Base-by-base conservation (phyloP, 2,329 filamentous ascomycete species). In the Aspergillus ochraceus region DNA sequence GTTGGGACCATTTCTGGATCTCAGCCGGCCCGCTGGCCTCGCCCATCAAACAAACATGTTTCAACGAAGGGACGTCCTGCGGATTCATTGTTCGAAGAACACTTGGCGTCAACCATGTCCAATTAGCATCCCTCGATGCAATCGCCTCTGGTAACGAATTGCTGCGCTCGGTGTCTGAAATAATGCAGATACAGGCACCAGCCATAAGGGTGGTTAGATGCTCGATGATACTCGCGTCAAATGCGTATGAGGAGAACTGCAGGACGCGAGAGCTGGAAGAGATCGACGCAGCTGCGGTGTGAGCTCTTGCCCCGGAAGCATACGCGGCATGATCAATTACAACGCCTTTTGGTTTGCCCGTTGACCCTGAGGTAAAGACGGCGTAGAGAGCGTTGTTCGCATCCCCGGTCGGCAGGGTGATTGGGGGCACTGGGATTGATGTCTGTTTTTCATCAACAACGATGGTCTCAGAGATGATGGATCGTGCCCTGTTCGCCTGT, bases 161-260 rank as follows among this genome's bases (percentile, higher is more conserved):
- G 1, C 78, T 61, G 36, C 79, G 70, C 57, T 82, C 78, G 4
- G 74, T 62, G 0, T 78, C 70, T 0, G 79, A 77, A 0, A 84
- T 83, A 0, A 86, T 75, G 53, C 84, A 86, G 9, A 87, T 76
- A 30, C 81, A 84, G 0, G 81, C 84, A 2, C 85, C 85, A 24
- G 79, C 69, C 1, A 79, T 70, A 2, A 86, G 72, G 0, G 32
- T 39, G 2, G 11, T 79, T 57, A 84, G 78, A 2, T 81, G 75
- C 63, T 84, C 82, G 4, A 76, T 69, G 39, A 84, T 69, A 49
- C 78, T 76, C 30, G 80, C 74, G 64, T 84, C 79, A 59, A 81
- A 81, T 2, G 74, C 75, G 60, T 79, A 80, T 2, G 76, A 76
- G 5, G 75, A 73, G 62, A 81, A 81, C 50, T 81, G 75, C n/a